Percentiles rank a stretch among this genome's conserved stretches.
phyloP scores from a whole-genome alignment of 441 rosid species.

The Flueggea neowawraea region DNA sequence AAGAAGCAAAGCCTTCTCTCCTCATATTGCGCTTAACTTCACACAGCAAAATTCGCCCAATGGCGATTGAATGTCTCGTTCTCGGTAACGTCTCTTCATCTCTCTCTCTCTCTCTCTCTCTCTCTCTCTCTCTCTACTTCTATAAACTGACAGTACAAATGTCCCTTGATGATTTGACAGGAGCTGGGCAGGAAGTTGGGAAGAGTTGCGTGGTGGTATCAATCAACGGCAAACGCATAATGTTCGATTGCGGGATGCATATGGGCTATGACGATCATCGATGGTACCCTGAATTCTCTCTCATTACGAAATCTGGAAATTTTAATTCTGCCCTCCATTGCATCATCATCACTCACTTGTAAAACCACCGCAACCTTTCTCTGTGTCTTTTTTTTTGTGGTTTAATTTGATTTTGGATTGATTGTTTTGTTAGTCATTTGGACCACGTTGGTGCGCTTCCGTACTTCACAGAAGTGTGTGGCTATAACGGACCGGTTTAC shows the following conservation, averaged over 20 bases:
- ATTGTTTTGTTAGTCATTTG: conserved; percentile 53
- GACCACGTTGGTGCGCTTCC: conserved; percentile 98
- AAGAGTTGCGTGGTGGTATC: conserved; percentile 92
- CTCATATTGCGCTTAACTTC: no score
- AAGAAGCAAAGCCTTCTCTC: no score
- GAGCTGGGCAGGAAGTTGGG: conserved; percentile 97
- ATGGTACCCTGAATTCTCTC: conserved; percentile 92
- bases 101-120: no score
- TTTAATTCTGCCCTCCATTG: conserved; percentile 59
- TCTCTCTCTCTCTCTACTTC: no score
- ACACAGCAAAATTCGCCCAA: conserved; percentile 3
- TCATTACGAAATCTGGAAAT: conserved; percentile 48
- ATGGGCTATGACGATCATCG: conserved; percentile 85
- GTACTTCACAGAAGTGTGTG: conserved; percentile 94
- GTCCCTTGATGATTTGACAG: conserved; percentile 18
- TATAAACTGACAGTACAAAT: not conserved
- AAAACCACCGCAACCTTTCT: conserved; percentile 1
- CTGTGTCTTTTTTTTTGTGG: not conserved
- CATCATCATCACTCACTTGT: conserved; percentile 91
- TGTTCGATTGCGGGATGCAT: conserved; percentile 99
- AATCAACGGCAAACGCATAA: conserved; percentile 77
- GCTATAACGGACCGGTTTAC: conserved; percentile 79
- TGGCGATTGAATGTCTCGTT: conserved; percentile 69
- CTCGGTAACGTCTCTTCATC: conserved; percentile 37
- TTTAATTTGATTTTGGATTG: not conserved